phyloP scores from a whole-genome alignment of 2,329 filamentous ascomycete species.

The Arachnopeziza araneosa region DNA sequence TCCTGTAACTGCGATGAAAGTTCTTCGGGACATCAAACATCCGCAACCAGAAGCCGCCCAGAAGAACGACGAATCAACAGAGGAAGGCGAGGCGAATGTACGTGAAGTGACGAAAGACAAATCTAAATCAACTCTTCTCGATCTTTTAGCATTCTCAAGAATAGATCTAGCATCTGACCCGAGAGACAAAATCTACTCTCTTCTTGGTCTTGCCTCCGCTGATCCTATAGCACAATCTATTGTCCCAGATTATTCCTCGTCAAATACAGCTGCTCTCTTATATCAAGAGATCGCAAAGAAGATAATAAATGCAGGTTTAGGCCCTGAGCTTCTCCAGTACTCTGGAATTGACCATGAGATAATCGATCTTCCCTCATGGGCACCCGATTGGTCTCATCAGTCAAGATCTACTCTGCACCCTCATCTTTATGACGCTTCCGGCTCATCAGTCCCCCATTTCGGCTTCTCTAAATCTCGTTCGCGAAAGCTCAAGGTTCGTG shows the following conservation, averaged over 20 bases:
- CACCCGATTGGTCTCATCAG: neutral
- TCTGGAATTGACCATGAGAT: neutral
- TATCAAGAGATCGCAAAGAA: neutral
- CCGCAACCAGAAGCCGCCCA: neutral
- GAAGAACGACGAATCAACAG: neutral
- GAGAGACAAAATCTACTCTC: constrained; percentile 1
- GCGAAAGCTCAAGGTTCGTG: neutral
- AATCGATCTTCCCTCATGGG: neutral
- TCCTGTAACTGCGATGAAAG: neutral
- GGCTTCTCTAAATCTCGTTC: neutral
- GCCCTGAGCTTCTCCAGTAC: constrained; percentile 1
- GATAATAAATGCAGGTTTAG: neutral
- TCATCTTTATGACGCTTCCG: neutral
- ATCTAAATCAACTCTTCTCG: neutral
- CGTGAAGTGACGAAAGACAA: neutral
- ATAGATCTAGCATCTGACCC: constrained; percentile 1
- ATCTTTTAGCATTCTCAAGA: neutral
- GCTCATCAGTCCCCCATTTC: neutral
- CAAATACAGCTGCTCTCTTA: neutral
- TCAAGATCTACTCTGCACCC: neutral
- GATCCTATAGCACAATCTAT: neutral
- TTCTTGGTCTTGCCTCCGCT: constrained; percentile 1
- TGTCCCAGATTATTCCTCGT: neutral
- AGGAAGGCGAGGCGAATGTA: neutral
- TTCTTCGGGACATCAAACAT: neutral